Evolutionary conservation across 2,329 filamentous ascomycete species (phyloP), one percentile per base, ranked within the genome.

Genomic region (Aspergillus ustus): DNA sequence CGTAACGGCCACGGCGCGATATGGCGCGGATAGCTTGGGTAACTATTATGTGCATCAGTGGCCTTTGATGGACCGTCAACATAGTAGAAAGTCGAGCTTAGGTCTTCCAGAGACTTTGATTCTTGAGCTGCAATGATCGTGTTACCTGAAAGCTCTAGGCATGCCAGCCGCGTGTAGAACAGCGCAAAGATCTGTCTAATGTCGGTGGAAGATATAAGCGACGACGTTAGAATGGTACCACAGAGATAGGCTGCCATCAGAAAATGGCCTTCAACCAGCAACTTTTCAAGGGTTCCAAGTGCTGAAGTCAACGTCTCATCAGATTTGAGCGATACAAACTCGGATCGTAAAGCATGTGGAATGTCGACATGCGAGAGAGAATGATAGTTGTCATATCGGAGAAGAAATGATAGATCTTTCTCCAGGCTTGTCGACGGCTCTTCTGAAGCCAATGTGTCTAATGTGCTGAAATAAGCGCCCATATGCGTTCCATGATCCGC

Each of bases 1-100:
- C 95, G 87, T 56, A 99, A 83, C 46, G 90, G 85, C 93, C 95
- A 99, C 0, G 94, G 94, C 0, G 94, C 90, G 0, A 96, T 83
- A 72, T 90, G 89, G 57, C 79, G 77, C 86, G 87, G 84, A 84
- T 91, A 75, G 81, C 84, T 73, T 72, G 89, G 72, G 82, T 88
- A 73, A 84, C 87, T 58, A 73, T 89, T 70, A 72, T 89, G 73
- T 85, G 86, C 62, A 72, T 82, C 66, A 1, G 73, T 64, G 2
- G 63, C 59, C 15, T 71, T 70, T 19, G 66, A 51, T 9, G 68
- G 66, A 22, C 68, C 60, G 22, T 78, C 77, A 15, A 78, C 68
- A 60, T 78, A 81, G 67, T 82, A 83, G 63, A 83, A 83, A 8
- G 89, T 46, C 80, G 89, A 83, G 58, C 77, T 84, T 49, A 89